A percentile compares a stretch with the other conserved stretches of the same genome.
These are phyloP conservation scores for Penicillium alfredii DNA, from an alignment of 495 filamentous ascomycete genomes.

Conservation along the genomic window DNA sequence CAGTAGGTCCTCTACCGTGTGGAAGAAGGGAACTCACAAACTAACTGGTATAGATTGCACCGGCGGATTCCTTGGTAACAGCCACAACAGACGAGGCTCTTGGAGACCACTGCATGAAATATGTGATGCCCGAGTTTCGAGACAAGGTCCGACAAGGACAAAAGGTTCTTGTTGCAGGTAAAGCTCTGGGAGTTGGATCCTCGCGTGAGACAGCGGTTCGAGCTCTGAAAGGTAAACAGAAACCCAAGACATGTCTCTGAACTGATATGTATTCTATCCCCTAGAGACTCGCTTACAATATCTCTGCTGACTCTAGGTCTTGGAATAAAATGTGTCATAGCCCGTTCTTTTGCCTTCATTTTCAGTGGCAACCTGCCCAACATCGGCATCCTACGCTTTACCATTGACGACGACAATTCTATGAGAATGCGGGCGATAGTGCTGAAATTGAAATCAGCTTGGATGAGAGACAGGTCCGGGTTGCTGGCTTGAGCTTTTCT, in stretches of 20 bases:
- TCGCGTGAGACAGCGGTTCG: conserved; percentile 33
- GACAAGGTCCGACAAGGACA: conserved; percentile 22
- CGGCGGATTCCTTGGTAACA: conserved; percentile 22
- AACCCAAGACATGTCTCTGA: no score
- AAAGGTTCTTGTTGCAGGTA: conserved; percentile 35
- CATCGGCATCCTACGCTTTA: conserved; percentile 30
- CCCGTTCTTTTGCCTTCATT: conserved; percentile 35
- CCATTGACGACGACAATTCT: conserved; percentile 23
- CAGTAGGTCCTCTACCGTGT: conserved; percentile 2
- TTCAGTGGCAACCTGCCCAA: conserved; percentile 31
- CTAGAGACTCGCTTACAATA: no score
- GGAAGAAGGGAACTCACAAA: neutral
- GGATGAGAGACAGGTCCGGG: conserved; percentile 5
- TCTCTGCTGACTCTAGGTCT: conserved; percentile 5
- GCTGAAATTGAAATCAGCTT: conserved; percentile 24
- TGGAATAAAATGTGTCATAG: conserved; percentile 33
- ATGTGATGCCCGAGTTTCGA: conserved; percentile 33
- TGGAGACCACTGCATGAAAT: conserved; percentile 29
- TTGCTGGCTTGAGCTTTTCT: conserved; percentile 16
- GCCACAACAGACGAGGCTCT: conserved; percentile 22
- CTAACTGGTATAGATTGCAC: conserved; percentile 15
- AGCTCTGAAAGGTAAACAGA: conserved; percentile 22
- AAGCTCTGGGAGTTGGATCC: conserved; percentile 35
- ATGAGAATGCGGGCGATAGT: conserved; percentile 22
- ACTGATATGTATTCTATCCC: no score